Base-by-base conservation (phyloP, 306 rosid species). In the Acacia melanoxylon region DNA sequence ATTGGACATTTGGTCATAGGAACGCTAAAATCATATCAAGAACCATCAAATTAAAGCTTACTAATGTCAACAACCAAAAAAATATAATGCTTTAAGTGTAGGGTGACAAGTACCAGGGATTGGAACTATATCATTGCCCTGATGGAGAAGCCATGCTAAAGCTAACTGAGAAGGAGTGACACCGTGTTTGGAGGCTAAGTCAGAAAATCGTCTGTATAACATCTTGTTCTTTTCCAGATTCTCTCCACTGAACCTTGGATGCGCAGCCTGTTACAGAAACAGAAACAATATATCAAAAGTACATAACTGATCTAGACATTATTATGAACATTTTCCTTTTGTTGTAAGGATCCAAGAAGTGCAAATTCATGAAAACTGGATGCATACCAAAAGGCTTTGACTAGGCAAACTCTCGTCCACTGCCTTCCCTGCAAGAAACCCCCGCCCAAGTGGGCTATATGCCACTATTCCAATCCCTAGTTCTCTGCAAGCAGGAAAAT, bases 401-500 rank as follows among this genome's bases (percentile, higher is more conserved):
- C 70, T 71, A 52, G 92, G 89, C 84, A 92, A 79, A 72, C 80
- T 77, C 75, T 91, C 93, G 20, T 77, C 71, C 78, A 83, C 91
- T 14, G 93, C 94, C 77, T 90, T 92, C 72, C 97, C 97, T 1
- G 91, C 93, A 12, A 91, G 87, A 70, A 92, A 91, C 10, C 97
- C 97, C 6, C 90, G 85, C n/a, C 93, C 92, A 54, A 92, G 94
- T 45, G 97, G 92, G 82, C 93, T 87, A 79, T 91, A 91, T 42
- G 91, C 87, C 33, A 92, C 94, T 54, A 92, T 87, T 63, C 92
- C 94, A 40, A 89, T 92, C 76, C 94, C 97, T 17, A 92, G 90
- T 68, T 92, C 88, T 75, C 93, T 91, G 80, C 62, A 62, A 79
- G 68, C 46, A 41, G 46, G 73, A 40, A 19, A 62, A 49, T 40